These are phyloP conservation scores for Phlebopus sp. DNA, from an alignment of 1,284 basidiomycete genomes.

Conservation along the genomic window DNA sequence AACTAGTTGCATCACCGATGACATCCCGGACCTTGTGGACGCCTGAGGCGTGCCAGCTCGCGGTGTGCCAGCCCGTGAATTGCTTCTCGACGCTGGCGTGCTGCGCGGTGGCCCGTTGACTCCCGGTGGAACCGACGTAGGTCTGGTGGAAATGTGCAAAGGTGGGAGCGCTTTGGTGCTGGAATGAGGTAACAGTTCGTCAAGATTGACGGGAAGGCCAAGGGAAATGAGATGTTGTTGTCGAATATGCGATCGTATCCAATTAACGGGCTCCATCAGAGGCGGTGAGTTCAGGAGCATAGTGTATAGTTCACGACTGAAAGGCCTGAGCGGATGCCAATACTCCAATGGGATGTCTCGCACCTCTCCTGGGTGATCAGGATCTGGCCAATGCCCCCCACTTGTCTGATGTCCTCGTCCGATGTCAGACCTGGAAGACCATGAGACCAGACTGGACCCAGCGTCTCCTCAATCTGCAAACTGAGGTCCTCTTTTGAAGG, in stretches of 20 bases:
- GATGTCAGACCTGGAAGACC: slow-evolving; percentile 53
- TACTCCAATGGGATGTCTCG: slow-evolving; percentile 9
- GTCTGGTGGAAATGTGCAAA: slow-evolving; percentile 79
- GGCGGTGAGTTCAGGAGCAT: slow-evolving; percentile 62
- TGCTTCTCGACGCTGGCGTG: slow-evolving; percentile 38
- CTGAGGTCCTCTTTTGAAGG: slow-evolving; percentile 57
- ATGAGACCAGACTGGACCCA: slow-evolving; percentile 63
- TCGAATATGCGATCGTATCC: slow-evolving; percentile 86
- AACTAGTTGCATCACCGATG: slow-evolving; percentile 52
- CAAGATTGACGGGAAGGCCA: slow-evolving; percentile 89
- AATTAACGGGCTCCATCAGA: slow-evolving; percentile 78
- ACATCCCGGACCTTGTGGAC: slow-evolving; percentile 33
- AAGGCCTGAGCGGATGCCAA: slow-evolving; percentile 28
- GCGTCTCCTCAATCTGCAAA: slow-evolving; percentile 60
- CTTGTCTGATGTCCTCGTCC: slow-evolving; percentile 74
- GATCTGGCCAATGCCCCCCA: slow-evolving; percentile 76
- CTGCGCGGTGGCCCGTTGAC: slow-evolving; percentile 41
- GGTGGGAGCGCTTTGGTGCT: slow-evolving; percentile 71
- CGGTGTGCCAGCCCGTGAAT: slow-evolving; percentile 44
- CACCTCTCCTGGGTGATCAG: slow-evolving; percentile 75
- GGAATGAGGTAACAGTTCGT: slow-evolving; percentile 81
- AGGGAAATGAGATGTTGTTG: slow-evolving; percentile 86
- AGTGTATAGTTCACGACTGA: slow-evolving; percentile 75
- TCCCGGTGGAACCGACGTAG: slow-evolving; percentile 73
- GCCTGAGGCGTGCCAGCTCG: slow-evolving; percentile 60